Base-by-base conservation (phyloP, 2,329 filamentous ascomycete species). In the Aspergillus latus region DNA sequence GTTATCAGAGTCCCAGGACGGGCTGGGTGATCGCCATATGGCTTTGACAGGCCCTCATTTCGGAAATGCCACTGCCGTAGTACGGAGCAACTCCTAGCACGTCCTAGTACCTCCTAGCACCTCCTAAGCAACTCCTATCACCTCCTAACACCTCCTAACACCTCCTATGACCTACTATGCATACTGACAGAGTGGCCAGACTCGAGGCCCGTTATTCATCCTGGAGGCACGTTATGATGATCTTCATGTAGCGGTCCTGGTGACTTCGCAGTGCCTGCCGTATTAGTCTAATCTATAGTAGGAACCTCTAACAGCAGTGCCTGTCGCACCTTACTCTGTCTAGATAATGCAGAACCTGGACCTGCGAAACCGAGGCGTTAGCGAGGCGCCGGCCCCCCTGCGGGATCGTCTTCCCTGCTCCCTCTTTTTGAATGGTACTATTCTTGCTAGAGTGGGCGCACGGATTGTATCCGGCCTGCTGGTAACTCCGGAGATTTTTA, bases 391-490 rank as follows among this genome's bases (percentile, higher is more conserved):
- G 21, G 16, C 7, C 8, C n/a, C 39, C 39, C 16, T 21, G 39
- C 39, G 32, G 48, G 37, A 52, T 51, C 30, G 7, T 30, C 39
- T 21, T 7, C 39, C 39, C 16, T 42, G 39, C 16, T 21, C 39
- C 39, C 6, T 42, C 39, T 42, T 15, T 37, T 37, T 37, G 34
- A 11, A 11, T 5, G 21, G 21, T 21, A 21, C 34, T 37, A 37
- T 37, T 37, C 52, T 43, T 48, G 15, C 45, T 45, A n/a, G 49
- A 26, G n/a, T 5, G 43, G 7, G 39, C 49, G 54, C 54, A 57
- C 54, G 49, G 54, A 49, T 57, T 52, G 44, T 57, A 49, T 10
- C 49, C 49, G 40, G 39, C 37, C n/a, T n/a, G 32, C 40, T 47
- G 54, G 54, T 51, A 49, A 29, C 34, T 21, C 21, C 26, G 13